These are phyloP conservation scores for Eucalyptus sp. DNA, from an alignment of 345 rosid species.

Conservation along the genomic window DNA sequence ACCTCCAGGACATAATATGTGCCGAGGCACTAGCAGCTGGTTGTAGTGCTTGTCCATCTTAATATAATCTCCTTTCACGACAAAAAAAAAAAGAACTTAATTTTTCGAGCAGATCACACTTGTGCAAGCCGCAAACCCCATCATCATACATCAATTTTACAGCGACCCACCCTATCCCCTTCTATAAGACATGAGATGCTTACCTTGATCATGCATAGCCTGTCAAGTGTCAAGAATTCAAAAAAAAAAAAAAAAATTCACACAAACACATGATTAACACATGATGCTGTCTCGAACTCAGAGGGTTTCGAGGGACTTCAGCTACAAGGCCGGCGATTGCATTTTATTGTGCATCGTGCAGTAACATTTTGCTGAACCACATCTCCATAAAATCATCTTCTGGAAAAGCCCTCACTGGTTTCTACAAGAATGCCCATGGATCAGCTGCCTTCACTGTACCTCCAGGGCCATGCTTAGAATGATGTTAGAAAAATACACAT, in stretches of 20 bases:
- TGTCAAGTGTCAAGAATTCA: neutral
- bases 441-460: neutral
- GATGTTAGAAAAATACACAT: neutral
- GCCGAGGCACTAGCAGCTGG: too few relatives aligned
- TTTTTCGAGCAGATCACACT: neutral
- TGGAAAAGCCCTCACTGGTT: neutral
- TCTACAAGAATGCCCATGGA: neutral
- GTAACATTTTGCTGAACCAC: neutral
- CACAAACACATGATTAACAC: neutral
- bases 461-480: neutral
- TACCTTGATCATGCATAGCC: neutral
- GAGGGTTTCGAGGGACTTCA: neutral
- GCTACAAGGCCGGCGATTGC: neutral
- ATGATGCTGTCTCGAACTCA: neutral
- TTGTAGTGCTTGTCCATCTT: too few relatives aligned
- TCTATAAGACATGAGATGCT: neutral
- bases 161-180: neutral
- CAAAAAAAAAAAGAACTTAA: neutral
- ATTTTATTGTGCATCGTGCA: neutral
- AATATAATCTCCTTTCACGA: too few relatives aligned
- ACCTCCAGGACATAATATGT: too few relatives aligned
- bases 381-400: neutral
- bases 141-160: slow-evolving; percentile 6
- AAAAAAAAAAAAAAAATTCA: neutral
- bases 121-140: neutral